These are phyloP conservation scores for Suillus subluteus DNA, from an alignment of 768 basidiomycete species.

Conservation along the genomic window DNA sequence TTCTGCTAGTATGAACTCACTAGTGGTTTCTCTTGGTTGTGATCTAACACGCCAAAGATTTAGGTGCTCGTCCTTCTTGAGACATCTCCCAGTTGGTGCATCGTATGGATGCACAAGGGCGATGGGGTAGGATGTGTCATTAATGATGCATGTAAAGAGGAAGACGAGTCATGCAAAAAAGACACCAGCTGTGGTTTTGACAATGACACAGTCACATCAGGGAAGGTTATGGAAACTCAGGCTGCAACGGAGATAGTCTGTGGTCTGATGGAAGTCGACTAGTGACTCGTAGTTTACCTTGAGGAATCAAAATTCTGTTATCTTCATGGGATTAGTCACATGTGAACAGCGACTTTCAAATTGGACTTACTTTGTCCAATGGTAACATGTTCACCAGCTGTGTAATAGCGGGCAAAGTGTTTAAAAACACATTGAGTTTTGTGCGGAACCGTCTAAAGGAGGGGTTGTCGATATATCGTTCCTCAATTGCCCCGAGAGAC, in stretches of 20 bases:
- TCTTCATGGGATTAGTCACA: background rate
- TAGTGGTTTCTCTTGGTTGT: slow-evolving; percentile 6
- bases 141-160: slow-evolving; percentile 23
- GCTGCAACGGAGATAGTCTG: too few relatives aligned
- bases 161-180: slow-evolving; percentile 25
- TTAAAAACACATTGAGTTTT: background rate
- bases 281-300: too few relatives aligned
- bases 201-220: slow-evolving; percentile 12
- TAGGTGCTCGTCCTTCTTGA: slow-evolving; percentile 28
- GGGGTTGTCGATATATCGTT: background rate
- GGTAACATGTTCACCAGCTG: too few relatives aligned
- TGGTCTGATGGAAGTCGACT: too few relatives aligned
- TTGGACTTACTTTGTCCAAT: too few relatives aligned
- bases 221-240: too few relatives aligned
- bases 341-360: background rate
- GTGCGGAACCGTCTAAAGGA: background rate
- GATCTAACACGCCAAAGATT: slow-evolving; percentile 21
- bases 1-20: slow-evolving; percentile 28
- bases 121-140: slow-evolving; percentile 14
- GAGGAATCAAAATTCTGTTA: too few relatives aligned
- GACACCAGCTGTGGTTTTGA: slow-evolving; percentile 18
- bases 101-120: slow-evolving; percentile 26
- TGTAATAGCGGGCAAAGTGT: background rate
- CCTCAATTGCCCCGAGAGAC: background rate
- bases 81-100: slow-evolving; percentile 8